Evolutionary conservation across 352 stramenopile species (phyloP), one percentile per base, ranked within the genome.

Genomic region (Pythium graminicola): DNA sequence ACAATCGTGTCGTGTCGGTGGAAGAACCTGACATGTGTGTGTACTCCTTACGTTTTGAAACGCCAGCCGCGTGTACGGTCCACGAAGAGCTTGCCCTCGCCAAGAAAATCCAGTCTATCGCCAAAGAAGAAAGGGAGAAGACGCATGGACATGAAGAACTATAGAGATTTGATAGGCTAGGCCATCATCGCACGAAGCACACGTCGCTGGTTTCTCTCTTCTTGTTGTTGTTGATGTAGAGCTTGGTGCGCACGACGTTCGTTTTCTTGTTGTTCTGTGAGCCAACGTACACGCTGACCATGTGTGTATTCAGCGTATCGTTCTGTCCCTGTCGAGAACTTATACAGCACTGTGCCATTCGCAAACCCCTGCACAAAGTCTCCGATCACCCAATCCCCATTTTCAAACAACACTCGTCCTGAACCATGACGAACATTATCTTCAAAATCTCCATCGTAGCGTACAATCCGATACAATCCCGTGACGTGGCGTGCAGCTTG

Each of bases 21-120:
- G 81, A 97, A 44, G 92, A 98, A 65, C 75, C 80, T 24, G 73
- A 93, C 47, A 97, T 93, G 60, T 98, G 92, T 54, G 58, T 81
- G 27, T 98, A 98, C 63, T 70, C 80, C 13, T 71, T 97, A 44
- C 57, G 50, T 39, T 95, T 97, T 48, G 81, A 68, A 47, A 85
- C 79, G 0, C 75, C 79, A 0, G 79, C 75, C 2, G 77, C 73
- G 7, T 93, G 79, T 16, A 35, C 32, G 3, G 6, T 11, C 0
- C 13, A 46, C 8, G 29, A 55, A n/a, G 38, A 46, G 19, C 13
- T 3, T 11, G 39, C 27, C 4, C 17, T 62, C 11, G n/a, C 13
- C 1, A 29, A n/a, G 1, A 28, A 36, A n/a, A 62, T 62, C 23
- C 17, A 26, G 13, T 7, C 26, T 26, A 41, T 60, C 6, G 33